Evolutionary conservation across 1,139 yeast species (phyloP), one percentile per base, ranked within the genome.

Genomic region (Sporopachydermia cereana): DNA sequence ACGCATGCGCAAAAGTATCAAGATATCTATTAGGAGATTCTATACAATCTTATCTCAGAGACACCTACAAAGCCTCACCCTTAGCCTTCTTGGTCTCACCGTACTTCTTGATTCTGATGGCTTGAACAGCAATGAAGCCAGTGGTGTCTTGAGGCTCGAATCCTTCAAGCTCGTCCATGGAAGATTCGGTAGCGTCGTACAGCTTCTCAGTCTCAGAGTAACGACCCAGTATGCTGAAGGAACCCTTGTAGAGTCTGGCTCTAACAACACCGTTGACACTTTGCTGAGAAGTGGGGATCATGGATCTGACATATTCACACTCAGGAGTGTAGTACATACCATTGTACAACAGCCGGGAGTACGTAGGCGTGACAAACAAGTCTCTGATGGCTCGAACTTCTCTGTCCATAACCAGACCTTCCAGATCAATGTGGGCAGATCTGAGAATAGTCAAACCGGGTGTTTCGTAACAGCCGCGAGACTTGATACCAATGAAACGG

Each of bases 401-500:
- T 69, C 96, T 84, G 69, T 91, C 98, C 60, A 91, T 72, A 42
- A 95, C 91, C 60, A 91, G 79, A 59, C 98, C 98, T 73, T 91
- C 98, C 59, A 91, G 73, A 64, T 91, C 98, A 63, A 91, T 78
- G 69, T 91, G 98, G 45, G 97, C 84, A 47, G 78, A 68, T 77
- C 98, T 85, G 69, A 91, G 80, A 54, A 91, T 67, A 53, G 98
- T 89, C 61, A 91, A 79, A 65, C 97, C 98, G 56, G 98, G 98
- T 54, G 97, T 94, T 71, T 91, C 98, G 71, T 91, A 91, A 74
- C 98, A 91, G 49, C 98, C 98, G 75, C 98, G 85, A 53, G 97
- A 89, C 71, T 91, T 91, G 68, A 91, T 84, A 66, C 97, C 97
- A 61, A 91, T 91, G 67, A 91, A 91, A 74, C 98, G 85, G 76